Percentiles rank a stretch among this genome's conserved stretches.
These are phyloP conservation scores for Phytophthora megakarya DNA, from an alignment of 352 stramenopile genomes.

Conservation along the genomic window DNA sequence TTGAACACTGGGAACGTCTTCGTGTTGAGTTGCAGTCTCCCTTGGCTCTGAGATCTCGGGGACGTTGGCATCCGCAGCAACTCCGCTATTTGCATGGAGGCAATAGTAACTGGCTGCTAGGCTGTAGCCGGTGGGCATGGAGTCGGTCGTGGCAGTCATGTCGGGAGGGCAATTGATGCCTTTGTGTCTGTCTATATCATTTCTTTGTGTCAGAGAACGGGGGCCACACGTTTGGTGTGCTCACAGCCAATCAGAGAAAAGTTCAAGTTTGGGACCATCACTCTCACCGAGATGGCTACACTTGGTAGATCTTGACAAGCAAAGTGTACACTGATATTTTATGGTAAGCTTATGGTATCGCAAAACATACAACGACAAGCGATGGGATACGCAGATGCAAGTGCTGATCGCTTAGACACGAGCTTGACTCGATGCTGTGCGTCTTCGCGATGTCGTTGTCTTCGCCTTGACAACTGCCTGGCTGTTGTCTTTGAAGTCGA, in stretches of 20 bases:
- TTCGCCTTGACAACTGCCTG: conserved; percentile 6
- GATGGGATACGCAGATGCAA: neutral
- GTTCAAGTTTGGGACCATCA: conserved; percentile 28
- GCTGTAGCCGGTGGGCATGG: conserved; percentile 28
- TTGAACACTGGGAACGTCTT: conserved; percentile 5
- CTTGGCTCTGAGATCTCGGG: conserved; percentile 1
- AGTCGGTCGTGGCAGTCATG: conserved; percentile 22
- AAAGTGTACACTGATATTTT: too few species aligned
- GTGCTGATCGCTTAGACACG: neutral
- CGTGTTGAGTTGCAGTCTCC: conserved; percentile 2
- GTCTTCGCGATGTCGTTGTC: conserved; percentile 9
- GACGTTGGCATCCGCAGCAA: neutral
- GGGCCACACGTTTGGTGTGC: conserved; percentile 16
- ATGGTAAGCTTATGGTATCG: too few species aligned
- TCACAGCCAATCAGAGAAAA: conserved; percentile 29
- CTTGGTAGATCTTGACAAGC: neutral
- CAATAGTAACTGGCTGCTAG: conserved; percentile 39
- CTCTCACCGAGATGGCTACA: conserved; percentile 4
- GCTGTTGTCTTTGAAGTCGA: conserved; percentile 19
- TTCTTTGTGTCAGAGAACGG: conserved; percentile 14
- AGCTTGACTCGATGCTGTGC: conserved; percentile 2
- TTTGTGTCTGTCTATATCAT: conserved; percentile 2
- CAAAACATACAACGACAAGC: conserved; percentile 4
- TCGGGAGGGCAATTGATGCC: conserved; percentile 8
- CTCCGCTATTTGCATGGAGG: conserved; percentile 27